A percentile compares a stretch with the other conserved stretches of the same genome.
Evolutionary conservation across 306 rosid genomes (phyloP).

Genomic region (Echinosophora koreensis): DNA sequence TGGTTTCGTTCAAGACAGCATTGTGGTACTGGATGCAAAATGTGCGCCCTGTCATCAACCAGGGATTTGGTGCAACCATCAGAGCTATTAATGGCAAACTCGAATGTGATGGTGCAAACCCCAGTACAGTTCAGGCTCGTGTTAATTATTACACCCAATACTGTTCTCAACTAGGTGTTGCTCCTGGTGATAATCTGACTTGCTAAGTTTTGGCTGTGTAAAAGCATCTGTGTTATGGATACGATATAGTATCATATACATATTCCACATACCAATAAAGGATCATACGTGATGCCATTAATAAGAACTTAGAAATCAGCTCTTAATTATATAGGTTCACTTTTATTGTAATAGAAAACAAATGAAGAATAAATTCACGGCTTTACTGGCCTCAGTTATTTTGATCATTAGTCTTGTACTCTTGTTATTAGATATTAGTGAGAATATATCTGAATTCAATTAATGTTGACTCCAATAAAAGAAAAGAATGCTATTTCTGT

Average conservation of each 20-base stretch:
- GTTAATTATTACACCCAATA: slow-evolving; percentile 62
- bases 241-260: too few species aligned
- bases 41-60: slow-evolving; percentile 62
- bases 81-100: slow-evolving; percentile 84
- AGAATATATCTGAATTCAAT: too few species aligned
- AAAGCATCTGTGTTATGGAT: too few species aligned
- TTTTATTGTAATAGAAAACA: neutral
- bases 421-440: too few species aligned
- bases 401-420: too few species aligned
- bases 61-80: slow-evolving; percentile 87
- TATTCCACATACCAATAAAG: too few species aligned
- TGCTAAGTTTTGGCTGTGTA: slow-evolving; percentile 49
- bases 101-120: slow-evolving; percentile 74
- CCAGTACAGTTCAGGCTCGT: slow-evolving; percentile 60
- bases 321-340: neutral
- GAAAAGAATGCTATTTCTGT: too few species aligned
- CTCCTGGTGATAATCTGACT: slow-evolving; percentile 72
- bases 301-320: too few species aligned
- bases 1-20: slow-evolving; percentile 79
- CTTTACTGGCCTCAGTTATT: too few species aligned
- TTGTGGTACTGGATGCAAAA: slow-evolving; percentile 85
- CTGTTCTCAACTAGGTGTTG: slow-evolving; percentile 70
- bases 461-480: too few species aligned
- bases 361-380: neutral
- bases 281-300: too few species aligned